These are phyloP conservation scores for Sporothrix protearum DNA, from an alignment of 2,329 filamentous ascomycete genomes.

Conservation along the genomic window DNA sequence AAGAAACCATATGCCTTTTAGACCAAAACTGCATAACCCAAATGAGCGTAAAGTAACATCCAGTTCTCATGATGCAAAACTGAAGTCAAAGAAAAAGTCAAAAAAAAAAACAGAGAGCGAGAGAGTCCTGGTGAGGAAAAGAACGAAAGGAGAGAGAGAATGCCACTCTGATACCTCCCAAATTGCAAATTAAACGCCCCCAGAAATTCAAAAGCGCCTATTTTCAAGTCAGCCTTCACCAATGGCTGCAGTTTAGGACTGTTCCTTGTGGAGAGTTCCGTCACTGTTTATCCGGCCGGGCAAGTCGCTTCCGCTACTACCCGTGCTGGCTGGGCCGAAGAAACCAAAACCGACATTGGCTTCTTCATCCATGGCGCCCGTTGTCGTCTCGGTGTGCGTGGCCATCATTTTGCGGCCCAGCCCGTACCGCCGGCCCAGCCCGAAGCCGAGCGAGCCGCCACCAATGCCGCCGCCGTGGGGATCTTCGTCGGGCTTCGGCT, in stretches of 20 bases:
- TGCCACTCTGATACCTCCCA: background rate
- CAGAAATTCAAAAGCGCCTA: background rate
- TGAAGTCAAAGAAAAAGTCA: too few relatives aligned
- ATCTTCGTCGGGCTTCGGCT: background rate
- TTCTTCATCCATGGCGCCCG: constrained; percentile 12
- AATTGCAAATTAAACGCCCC: background rate
- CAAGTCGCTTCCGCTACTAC: constrained; percentile 2
- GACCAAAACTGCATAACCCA: background rate
- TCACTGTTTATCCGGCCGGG: background rate
- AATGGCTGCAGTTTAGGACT: background rate
- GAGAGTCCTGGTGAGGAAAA: too few relatives aligned
- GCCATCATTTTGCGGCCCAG: background rate
- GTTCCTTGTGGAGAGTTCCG: background rate
- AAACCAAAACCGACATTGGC: constrained; percentile 17
- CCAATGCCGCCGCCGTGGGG: background rate
- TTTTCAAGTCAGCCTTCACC: background rate
- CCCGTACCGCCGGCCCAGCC: background rate
- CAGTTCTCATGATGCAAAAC: background rate
- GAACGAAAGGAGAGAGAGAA: background rate
- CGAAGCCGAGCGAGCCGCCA: background rate
- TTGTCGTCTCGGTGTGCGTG: background rate
- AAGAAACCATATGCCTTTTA: too few relatives aligned
- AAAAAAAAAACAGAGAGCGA: too few relatives aligned
- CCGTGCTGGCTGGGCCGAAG: background rate
- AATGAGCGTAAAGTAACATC: background rate